These are phyloP conservation scores for Backusella morwellensis DNA, from an alignment of 192 early-diverging fungal species.

Conservation along the genomic window DNA sequence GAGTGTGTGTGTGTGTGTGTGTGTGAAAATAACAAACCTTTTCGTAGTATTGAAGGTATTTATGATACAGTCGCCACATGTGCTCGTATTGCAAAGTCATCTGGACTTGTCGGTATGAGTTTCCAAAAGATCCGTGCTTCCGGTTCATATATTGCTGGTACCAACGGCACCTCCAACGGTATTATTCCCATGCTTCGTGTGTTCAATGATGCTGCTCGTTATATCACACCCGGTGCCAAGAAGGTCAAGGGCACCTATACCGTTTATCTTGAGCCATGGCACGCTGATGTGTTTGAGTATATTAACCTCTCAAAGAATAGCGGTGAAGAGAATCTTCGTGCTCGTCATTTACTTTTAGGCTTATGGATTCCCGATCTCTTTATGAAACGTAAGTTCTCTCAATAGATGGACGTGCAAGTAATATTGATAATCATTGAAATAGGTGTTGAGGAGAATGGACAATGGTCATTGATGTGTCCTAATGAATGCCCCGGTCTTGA, in stretches of 20 bases:
- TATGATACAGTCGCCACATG: slow-evolving; percentile 94
- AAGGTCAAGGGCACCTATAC: slow-evolving; percentile 95
- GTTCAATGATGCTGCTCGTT: slow-evolving; percentile 96
- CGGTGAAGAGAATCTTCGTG: slow-evolving; percentile 94
- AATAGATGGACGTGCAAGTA: background rate
- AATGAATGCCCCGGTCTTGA: slow-evolving; percentile 88
- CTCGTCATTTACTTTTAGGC: slow-evolving; percentile 92
- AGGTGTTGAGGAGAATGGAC: slow-evolving; percentile 76
- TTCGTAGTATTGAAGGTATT: slow-evolving; percentile 86
- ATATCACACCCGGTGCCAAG: slow-evolving; percentile 96
- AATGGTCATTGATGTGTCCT: slow-evolving; percentile 96
- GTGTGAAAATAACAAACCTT: no score
- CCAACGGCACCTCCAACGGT: slow-evolving; percentile 95
- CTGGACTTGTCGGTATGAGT: slow-evolving; percentile 92
- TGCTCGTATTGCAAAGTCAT: slow-evolving; percentile 94
- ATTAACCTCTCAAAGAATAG: slow-evolving; percentile 92
- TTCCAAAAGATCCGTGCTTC: slow-evolving; percentile 94
- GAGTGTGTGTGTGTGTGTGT: background rate
- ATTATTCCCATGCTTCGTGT: slow-evolving; percentile 97
- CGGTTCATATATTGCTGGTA: slow-evolving; percentile 96
- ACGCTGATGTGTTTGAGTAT: slow-evolving; percentile 94
- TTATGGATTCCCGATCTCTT: slow-evolving; percentile 97
- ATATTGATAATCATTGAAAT: background rate
- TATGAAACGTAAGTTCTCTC: slow-evolving; percentile 69
- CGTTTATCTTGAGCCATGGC: slow-evolving; percentile 98